phyloP scores from a whole-genome alignment of 805 yeast species.

The Priceomyces carsonii region DNA sequence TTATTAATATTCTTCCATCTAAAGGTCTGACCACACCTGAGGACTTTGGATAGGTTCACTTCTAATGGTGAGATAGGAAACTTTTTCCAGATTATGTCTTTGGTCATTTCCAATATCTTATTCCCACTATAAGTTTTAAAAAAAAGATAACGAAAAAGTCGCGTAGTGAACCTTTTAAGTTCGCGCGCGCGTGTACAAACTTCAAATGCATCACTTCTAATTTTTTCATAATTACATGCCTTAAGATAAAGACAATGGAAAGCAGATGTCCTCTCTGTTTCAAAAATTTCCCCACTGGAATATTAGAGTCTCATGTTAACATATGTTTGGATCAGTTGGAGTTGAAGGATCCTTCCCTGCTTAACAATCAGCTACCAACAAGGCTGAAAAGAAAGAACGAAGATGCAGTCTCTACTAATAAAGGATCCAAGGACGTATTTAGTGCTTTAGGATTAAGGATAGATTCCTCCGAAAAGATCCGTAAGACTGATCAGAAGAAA shows the following conservation, averaged over 20 bases:
- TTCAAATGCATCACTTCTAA: too few species aligned
- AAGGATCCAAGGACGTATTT: constrained; percentile 22
- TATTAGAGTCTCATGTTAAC: constrained; percentile 42
- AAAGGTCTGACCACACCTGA: constrained; percentile 86
- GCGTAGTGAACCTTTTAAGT: background rate
- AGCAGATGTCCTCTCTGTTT: constrained; percentile 39
- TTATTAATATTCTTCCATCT: constrained; percentile 68
- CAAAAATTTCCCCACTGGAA: constrained; percentile 18
- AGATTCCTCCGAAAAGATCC: constrained; percentile 24
- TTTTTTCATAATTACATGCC: too few species aligned
- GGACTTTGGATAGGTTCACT: constrained; percentile 59
- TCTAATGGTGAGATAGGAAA: constrained; percentile 37
- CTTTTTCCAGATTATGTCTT: constrained; percentile 23
- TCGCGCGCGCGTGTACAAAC: too few species aligned
- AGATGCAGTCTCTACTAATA: constrained; percentile 5
- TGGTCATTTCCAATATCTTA: constrained; percentile 18
- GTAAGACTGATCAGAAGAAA: constrained; percentile 12
- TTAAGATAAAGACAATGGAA: constrained; percentile 9
- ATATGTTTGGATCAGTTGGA: constrained; percentile 37
- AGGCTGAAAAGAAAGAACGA: background rate
- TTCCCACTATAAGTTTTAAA: background rate
- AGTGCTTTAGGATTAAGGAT: constrained; percentile 34
- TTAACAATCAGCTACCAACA: background rate
- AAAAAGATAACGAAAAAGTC: constrained; percentile 1
- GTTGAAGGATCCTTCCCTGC: constrained; percentile 1